These are phyloP conservation scores for Chaetoscypha palmicola DNA, from an alignment of 2,329 filamentous ascomycete species.

Conservation along the genomic window DNA sequence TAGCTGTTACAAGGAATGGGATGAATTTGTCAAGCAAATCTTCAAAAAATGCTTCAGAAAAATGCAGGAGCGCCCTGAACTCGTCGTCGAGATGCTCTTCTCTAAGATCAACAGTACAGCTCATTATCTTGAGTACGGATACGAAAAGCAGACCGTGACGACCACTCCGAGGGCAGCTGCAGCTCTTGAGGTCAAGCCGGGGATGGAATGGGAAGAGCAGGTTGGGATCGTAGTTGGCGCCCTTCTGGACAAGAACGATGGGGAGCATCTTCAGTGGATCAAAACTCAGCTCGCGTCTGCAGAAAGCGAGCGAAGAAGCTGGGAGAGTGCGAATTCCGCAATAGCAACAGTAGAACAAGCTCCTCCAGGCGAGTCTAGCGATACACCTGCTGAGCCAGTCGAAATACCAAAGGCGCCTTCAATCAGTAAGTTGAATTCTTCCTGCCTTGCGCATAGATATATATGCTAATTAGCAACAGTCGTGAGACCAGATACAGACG, in stretches of 20 bases:
- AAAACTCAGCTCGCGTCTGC: slow-evolving; percentile 63
- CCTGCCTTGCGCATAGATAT: neutral
- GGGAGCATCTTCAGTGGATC: slow-evolving; percentile 73
- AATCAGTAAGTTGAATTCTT: slow-evolving; percentile 41
- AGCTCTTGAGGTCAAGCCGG: slow-evolving; percentile 74
- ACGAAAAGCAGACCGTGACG: slow-evolving; percentile 68
- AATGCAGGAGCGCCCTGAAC: slow-evolving; percentile 74
- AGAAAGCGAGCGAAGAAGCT: slow-evolving; percentile 65
- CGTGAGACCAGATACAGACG: slow-evolving; percentile 50
- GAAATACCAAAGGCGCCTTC: slow-evolving; percentile 38
- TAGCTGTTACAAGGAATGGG: slow-evolving; percentile 77
- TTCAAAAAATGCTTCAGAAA: slow-evolving; percentile 77
- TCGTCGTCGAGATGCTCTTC: slow-evolving; percentile 89
- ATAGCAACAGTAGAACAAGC: slow-evolving; percentile 27
- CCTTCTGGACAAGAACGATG: slow-evolving; percentile 71
- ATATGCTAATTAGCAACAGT: slow-evolving; percentile 24
- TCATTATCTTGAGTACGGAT: slow-evolving; percentile 84
- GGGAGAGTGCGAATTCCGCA: slow-evolving; percentile 65
- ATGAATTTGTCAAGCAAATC: slow-evolving; percentile 79
- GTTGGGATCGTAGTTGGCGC: slow-evolving; percentile 74
- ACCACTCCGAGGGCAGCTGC: slow-evolving; percentile 64
- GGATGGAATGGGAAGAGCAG: slow-evolving; percentile 55
- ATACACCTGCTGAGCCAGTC: slow-evolving; percentile 26
- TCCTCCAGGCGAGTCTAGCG: slow-evolving; percentile 31
- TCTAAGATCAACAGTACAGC: slow-evolving; percentile 80